Evolutionary conservation across 108 stramenopile species (phyloP).

Genomic region (Bacterosira constricta): DNA sequence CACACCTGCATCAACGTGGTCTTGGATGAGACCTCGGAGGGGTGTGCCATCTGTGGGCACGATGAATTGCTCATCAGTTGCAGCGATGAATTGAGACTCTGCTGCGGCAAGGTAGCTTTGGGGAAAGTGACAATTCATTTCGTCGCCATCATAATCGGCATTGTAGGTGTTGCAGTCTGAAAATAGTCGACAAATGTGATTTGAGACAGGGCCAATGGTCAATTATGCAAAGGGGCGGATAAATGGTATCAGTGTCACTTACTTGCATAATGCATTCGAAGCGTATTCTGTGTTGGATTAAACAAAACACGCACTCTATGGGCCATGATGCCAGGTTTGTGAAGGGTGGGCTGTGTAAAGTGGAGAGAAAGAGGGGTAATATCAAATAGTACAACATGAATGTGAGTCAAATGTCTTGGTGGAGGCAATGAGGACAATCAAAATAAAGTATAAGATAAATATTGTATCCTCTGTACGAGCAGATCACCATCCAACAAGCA

Average conservation of each 20-base stretch:
- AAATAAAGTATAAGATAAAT: background rate
- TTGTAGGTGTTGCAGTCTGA: slow-evolving; percentile 99
- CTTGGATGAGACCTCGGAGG: slow-evolving; percentile 98
- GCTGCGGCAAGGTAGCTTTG: slow-evolving; percentile 96
- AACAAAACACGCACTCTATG: slow-evolving; percentile 96
- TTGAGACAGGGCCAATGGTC: too few species aligned
- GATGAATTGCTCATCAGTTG: slow-evolving; percentile 94
- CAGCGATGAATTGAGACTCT: slow-evolving; percentile 92
- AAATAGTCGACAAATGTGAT: too few species aligned
- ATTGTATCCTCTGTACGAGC: slow-evolving; percentile 60
- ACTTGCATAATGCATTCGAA: slow-evolving; percentile 99
- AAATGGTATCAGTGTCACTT: slow-evolving; percentile 21
- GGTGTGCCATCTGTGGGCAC: slow-evolving; percentile 98
- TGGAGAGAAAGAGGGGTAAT: slow-evolving; percentile 10
- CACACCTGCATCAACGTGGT: slow-evolving; percentile 97
- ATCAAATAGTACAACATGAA: background rate
- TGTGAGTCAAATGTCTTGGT: background rate
- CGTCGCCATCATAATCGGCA: slow-evolving; percentile 99
- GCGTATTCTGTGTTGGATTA: slow-evolving; percentile 91
- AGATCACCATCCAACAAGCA: slow-evolving; percentile 47
- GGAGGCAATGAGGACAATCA: background rate
- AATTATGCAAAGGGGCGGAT: too few species aligned
- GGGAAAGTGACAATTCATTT: slow-evolving; percentile 99
- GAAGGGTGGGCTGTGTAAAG: slow-evolving; percentile 92
- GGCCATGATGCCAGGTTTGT: slow-evolving; percentile 99